A percentile compares a stretch with the other conserved stretches of the same genome.
Conservation (phyloP, 1,139 yeast genomes). For the Chernovozyma sophiae-reginae region DNA sequence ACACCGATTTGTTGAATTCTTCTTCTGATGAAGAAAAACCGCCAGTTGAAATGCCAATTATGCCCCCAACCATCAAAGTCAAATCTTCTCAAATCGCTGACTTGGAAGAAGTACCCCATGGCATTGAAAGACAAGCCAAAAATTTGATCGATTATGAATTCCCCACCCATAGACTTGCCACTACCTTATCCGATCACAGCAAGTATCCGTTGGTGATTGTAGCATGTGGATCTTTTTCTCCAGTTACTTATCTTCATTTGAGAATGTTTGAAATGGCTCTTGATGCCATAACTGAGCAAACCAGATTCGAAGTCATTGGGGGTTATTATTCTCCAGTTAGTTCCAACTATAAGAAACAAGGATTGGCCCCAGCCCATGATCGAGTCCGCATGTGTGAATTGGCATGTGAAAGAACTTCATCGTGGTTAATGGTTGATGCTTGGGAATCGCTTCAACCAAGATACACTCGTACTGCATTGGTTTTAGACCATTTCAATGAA, state of each 20-base stretch:
- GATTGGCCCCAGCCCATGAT: constrained; percentile 82
- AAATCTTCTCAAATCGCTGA: constrained; percentile 79
- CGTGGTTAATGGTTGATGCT: constrained; percentile 99
- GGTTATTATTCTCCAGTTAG: constrained; percentile 98
- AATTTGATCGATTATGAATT: constrained; percentile 63
- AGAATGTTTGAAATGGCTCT: constrained; percentile 99
- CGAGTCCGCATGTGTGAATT: constrained; percentile 97
- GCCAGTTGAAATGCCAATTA: constrained; percentile 12
- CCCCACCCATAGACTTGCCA: constrained; percentile 82
- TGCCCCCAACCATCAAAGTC: constrained; percentile 48
- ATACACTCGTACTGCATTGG: constrained; percentile 92
- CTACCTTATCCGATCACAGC: constrained; percentile 64
- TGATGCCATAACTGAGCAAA: constrained; percentile 89
- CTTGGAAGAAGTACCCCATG: constrained; percentile 94
- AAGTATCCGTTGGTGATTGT: constrained; percentile 90
- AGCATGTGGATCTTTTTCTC: constrained; percentile 97
- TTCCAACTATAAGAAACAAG: constrained; percentile 90
- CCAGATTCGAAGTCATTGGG: constrained; percentile 91
- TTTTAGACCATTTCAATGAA: constrained; percentile 92
- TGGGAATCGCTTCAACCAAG: constrained; percentile 95
- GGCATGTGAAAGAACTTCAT: constrained; percentile 94
- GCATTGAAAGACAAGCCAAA: constrained; percentile 82
- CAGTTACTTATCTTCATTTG: constrained; percentile 87
- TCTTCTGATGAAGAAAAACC: constrained; percentile 27
- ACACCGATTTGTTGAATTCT: constrained; percentile 36